Percentiles rank a stretch among this genome's conserved stretches.
These are phyloP conservation scores for Diaporthe ilicicola DNA, from an alignment of 2,329 filamentous ascomycete genomes.

Conservation along the genomic window DNA sequence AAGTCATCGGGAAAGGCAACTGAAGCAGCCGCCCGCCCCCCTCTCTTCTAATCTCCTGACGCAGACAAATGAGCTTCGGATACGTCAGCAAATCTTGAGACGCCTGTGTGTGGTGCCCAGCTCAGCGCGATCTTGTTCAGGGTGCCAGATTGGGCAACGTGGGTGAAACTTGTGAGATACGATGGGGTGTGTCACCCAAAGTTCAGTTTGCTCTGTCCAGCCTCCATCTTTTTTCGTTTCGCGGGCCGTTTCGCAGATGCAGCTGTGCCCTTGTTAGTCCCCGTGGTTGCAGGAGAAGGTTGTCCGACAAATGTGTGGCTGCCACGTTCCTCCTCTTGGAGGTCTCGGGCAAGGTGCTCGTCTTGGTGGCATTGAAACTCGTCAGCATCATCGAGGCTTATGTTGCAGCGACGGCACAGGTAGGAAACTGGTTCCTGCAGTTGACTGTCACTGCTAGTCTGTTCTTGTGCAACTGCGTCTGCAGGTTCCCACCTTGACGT, in stretches of 20 bases:
- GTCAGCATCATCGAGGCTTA: constrained; percentile 64
- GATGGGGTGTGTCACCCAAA: constrained; percentile 58
- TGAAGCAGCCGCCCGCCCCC: not conserved
- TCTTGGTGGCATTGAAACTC: constrained; percentile 81
- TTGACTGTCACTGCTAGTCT: constrained; percentile 39
- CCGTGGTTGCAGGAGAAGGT: constrained; percentile 44
- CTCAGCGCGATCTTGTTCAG: not conserved
- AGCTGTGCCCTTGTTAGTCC: constrained; percentile 44
- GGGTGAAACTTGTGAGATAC: constrained; percentile 14
- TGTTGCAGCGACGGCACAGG: constrained; percentile 72
- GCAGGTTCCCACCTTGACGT: constrained; percentile 13
- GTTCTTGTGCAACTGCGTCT: constrained; percentile 35
- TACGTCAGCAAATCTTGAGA: not conserved
- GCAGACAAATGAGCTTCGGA: not conserved
- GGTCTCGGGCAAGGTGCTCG: constrained; percentile 92
- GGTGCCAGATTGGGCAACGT: not conserved
- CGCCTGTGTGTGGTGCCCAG: not conserved
- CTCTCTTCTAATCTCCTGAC: not conserved
- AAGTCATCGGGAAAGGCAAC: not conserved
- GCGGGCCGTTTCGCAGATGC: constrained; percentile 50
- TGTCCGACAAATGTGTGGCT: constrained; percentile 53
- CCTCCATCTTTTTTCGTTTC: constrained; percentile 56
- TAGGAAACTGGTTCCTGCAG: constrained; percentile 48
- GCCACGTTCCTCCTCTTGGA: constrained; percentile 73
- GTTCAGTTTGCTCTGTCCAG: constrained; percentile 67